phyloP scores from a whole-genome alignment of 2,329 filamentous ascomycete genomes.

The Fusarium virguliforme region DNA sequence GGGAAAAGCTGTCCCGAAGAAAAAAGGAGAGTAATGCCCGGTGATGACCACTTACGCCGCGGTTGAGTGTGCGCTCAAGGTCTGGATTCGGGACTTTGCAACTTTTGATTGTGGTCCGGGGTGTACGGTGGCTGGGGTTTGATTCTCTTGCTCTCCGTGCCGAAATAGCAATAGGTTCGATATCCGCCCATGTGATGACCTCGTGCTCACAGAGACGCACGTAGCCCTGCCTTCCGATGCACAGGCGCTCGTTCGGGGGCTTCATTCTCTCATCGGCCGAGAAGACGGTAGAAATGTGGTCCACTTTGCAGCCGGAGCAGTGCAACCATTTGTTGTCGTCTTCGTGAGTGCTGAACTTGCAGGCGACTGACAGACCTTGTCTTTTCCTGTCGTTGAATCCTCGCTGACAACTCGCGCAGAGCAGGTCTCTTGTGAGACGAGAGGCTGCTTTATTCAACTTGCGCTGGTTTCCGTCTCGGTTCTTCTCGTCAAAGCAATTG shows the following conservation, averaged over 20 bases:
- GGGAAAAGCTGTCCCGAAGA: background rate
- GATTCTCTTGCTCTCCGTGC: background rate
- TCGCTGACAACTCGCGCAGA: background rate
- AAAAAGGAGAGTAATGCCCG: too few relatives aligned
- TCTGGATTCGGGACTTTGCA: background rate
- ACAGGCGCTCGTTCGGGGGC: background rate
- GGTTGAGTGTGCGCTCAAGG: background rate
- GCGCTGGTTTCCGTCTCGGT: too few relatives aligned
- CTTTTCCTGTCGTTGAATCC: background rate
- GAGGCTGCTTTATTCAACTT: background rate
- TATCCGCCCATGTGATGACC: constrained; percentile 2
- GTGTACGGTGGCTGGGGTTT: background rate
- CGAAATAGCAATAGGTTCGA: background rate
- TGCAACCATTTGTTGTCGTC: background rate
- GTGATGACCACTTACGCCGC: background rate
- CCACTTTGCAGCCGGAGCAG: background rate
- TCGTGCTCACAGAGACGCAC: constrained; percentile 11
- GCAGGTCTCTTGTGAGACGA: background rate
- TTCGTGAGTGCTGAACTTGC: background rate
- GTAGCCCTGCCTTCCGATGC: background rate
- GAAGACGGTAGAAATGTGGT: constrained; percentile 3
- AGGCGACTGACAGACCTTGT: background rate
- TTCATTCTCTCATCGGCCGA: background rate
- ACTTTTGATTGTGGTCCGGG: accelerated
- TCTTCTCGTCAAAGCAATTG: background rate